Evolutionary conservation across 768 basidiomycete genomes (phyloP), one percentile per base, ranked within the genome.

Genomic region (Galerina sulciceps): DNA sequence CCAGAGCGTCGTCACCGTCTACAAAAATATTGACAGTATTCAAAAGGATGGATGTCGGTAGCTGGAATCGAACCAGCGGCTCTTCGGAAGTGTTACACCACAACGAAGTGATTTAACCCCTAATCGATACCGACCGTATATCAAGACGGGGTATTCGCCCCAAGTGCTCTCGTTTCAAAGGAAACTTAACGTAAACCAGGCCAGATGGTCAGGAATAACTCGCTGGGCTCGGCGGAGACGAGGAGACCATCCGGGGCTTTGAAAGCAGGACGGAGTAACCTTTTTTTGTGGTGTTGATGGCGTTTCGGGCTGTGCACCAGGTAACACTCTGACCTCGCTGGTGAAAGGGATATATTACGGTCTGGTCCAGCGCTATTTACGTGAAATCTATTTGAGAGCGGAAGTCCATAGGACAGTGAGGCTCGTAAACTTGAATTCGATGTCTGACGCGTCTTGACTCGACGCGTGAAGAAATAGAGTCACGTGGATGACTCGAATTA

Each of bases 101-200:
- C 70, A 71, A 71, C 69, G 70, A 71, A 58, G 69, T 71, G 70
- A 71, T 71, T 71, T 71, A 71, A 71, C 70, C 70, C 68, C 70
- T 70, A 72, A 71, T 71, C 70, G 70, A 71, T 71, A 71, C 67
- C 55, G 62, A 65, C 62, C 20, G 53, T 37, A 18, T 13, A 18
- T n/a, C n/a, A 4, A 4, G 0, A 3, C 1, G 26, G 22, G 22
- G 15, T 42, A 41, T 23, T 5, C 14, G 2, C 5, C 37, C 5
- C 34, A 49, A 18, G 10, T 49, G 15, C 14, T 14, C 14, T 35
- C 5, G 41, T 42, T 42, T 42, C 14, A 6, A 4, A n/a, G 22
- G 18, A 11, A 17, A 22, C 9, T 18, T 20, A 20, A 22, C 51
- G n/a, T 17, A 11, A 22, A 10, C 26, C 3, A 10, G 37, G 10